A percentile compares a stretch with the other conserved stretches of the same genome.
Conservation (phyloP, 1,139 yeast species). For the Debaryomyces udenii region DNA sequence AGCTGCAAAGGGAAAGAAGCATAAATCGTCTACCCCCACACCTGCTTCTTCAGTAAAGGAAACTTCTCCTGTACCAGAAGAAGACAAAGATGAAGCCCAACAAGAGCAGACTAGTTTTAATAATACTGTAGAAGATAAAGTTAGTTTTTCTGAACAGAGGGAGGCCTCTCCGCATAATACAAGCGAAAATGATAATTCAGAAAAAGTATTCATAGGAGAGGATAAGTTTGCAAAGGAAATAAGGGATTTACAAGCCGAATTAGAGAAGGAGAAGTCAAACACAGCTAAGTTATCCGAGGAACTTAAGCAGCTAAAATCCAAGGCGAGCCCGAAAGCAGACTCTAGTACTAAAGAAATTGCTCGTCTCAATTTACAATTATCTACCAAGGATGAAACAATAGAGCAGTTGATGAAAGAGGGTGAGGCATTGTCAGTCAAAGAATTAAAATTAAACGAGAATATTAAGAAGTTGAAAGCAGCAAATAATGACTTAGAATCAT, state of each 20-base stretch:
- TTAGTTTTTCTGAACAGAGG: no score
- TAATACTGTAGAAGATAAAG: no score
- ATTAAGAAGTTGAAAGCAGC: conserved; percentile 63
- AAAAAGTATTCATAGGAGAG: background rate
- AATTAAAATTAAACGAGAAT: conserved; percentile 66
- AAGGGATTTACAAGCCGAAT: background rate
- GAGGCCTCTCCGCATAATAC: no score
- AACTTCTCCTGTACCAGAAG: conserved; percentile 12
- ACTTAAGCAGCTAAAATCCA: conserved; percentile 7
- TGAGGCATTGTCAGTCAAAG: conserved; percentile 71
- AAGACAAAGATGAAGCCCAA: conserved; percentile 1
- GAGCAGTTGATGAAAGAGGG: conserved; percentile 74
- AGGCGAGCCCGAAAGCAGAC: background rate
- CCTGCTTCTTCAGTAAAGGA: conserved; percentile 12
- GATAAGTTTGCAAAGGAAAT: background rate
- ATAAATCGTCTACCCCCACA: conserved; percentile 14
- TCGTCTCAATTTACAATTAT: conserved; percentile 24
- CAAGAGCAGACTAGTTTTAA: background rate
- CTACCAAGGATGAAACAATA: conserved; percentile 60
- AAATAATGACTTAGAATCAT: conserved; percentile 47
- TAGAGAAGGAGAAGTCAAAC: background rate
- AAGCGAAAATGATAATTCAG: no score
- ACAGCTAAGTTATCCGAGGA: conserved; percentile 1
- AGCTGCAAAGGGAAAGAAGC: conserved; percentile 63
- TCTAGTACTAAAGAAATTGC: conserved; percentile 1